Conservation (phyloP, 768 basidiomycete genomes). For the Xerocomus brunneocitrinus region DNA sequence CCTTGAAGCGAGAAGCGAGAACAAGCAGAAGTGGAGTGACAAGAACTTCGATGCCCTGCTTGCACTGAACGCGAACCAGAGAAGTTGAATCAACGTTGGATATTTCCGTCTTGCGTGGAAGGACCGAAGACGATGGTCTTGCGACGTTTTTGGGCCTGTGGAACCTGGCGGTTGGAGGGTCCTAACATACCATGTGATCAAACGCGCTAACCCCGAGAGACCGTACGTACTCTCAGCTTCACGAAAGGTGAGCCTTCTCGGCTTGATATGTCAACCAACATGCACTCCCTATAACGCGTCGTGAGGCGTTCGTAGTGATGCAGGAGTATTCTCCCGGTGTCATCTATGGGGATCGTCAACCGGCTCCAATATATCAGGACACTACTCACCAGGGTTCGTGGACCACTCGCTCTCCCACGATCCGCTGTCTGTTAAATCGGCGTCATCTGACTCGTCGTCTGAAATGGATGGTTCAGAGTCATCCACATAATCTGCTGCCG, state of each 20-base stretch:
- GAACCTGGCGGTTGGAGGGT: constrained; percentile 7
- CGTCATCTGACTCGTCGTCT: constrained; percentile 78
- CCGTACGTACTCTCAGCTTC: constrained; percentile 37
- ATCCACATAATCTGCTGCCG: constrained; percentile 15
- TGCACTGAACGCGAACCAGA: constrained; percentile 36
- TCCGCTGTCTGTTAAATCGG: constrained; percentile 54
- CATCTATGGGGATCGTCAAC: constrained; percentile 20
- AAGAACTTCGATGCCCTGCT: constrained; percentile 36
- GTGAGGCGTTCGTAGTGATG: constrained; percentile 46
- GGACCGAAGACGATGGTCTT: constrained; percentile 1
- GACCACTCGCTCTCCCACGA: constrained; percentile 37
- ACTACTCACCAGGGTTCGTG: constrained; percentile 33
- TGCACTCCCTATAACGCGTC: constrained; percentile 42
- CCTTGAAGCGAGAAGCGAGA: constrained; percentile 40
- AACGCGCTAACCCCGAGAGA: not conserved
- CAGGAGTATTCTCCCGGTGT: constrained; percentile 27
- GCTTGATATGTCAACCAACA: constrained; percentile 31
- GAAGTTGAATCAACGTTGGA: constrained; percentile 1
- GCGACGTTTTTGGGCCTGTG: constrained; percentile 1
- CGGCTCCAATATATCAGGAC: not conserved
- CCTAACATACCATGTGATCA: constrained; percentile 7
- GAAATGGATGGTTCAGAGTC: constrained; percentile 51
- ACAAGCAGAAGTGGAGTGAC: constrained; percentile 56
- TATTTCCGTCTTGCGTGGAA: constrained; percentile 4
- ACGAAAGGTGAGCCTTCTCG: constrained; percentile 50